Base-by-base conservation (phyloP, 148 eudicot species). In the Chenopodium berlandieri region DNA sequence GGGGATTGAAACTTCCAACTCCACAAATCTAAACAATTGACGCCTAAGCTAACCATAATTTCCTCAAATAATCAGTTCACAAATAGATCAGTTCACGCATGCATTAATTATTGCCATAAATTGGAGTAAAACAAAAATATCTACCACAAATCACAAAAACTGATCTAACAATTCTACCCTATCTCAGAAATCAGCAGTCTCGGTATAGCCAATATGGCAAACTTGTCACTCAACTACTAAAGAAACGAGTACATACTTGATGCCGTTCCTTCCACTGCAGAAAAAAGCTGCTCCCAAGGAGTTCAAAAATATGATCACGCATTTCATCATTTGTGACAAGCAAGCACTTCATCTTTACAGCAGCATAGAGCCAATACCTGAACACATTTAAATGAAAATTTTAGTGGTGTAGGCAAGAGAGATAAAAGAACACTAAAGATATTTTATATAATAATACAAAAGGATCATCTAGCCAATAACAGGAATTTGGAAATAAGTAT, bases 301-400 rank as follows among this genome's bases (percentile, higher is more conserved):
- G 95, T 84, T 94, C 99, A 86, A 96, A 96, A 62, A 96, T 94
- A 84, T 96, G 99, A 89, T 96, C 98, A 77, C 98, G 94, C 99
- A 96, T 94, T 86, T 96, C 99, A 74, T 96, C 99, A 85, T 96
- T 96, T 68, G 99, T 94, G 76, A 94, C 92, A 77, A 94, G 92
- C 86, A 94, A 86, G 86, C 99, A 94, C 92, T 92, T 91, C 6
- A 92, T 89, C 82, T 89, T 96, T 32, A 96, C 97, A 71, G 98
- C 92, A 83, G 98, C 99, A 87, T 94, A 96, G 64, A 96, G 95
- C 99, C 98, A 96, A 79, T 94, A 96, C 98, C 98, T 93, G 73
- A 72, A 74, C 25, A 56, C n/a, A 73, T 1, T 9, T 40, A 79
- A 30, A 78, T 66, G 4, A 67, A 32, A 81, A 40, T 75, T 25